Conservation (phyloP, 1,139 yeast species). For the Pneumocystis murina region DNA sequence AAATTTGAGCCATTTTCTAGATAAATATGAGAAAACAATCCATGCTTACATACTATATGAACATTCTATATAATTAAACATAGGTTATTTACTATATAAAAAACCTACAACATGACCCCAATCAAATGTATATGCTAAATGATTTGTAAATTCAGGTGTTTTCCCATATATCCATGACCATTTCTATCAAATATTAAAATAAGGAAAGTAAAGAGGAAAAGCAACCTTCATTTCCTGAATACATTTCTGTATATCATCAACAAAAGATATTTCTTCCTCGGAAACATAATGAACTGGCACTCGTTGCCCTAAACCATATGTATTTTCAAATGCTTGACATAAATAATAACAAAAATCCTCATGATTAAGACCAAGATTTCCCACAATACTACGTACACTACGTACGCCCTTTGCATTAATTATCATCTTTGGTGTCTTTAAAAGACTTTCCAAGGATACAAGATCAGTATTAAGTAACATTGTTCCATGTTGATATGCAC, state of each 20-base stretch:
- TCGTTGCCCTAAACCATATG: constrained; percentile 22
- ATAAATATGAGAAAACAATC: neutral
- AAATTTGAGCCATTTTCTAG: neutral
- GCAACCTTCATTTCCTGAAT: constrained; percentile 7
- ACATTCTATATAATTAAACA: neutral
- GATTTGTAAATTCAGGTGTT: constrained; percentile 51
- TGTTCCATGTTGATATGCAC: constrained; percentile 91
- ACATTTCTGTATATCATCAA: neutral
- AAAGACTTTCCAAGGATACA: constrained; percentile 38
- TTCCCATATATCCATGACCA: constrained; percentile 67
- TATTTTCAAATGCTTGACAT: constrained; percentile 30
- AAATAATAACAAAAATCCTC: constrained; percentile 38
- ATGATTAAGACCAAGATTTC: constrained; percentile 39
- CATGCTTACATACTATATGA: neutral
- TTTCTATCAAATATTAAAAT: constrained; percentile 23
- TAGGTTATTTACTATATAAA: neutral
- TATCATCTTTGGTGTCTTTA: constrained; percentile 33
- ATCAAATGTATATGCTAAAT: neutral
- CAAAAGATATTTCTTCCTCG: constrained; percentile 2
- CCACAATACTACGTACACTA: constrained; percentile 65
- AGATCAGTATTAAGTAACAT: constrained; percentile 65
- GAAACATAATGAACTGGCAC: constrained; percentile 11
- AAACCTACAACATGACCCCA: neutral
- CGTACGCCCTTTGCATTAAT: constrained; percentile 45
- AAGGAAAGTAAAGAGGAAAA: neutral